These are phyloP conservation scores for Auriculariales sp. DNA, from an alignment of 768 basidiomycete species.

Conservation along the genomic window DNA sequence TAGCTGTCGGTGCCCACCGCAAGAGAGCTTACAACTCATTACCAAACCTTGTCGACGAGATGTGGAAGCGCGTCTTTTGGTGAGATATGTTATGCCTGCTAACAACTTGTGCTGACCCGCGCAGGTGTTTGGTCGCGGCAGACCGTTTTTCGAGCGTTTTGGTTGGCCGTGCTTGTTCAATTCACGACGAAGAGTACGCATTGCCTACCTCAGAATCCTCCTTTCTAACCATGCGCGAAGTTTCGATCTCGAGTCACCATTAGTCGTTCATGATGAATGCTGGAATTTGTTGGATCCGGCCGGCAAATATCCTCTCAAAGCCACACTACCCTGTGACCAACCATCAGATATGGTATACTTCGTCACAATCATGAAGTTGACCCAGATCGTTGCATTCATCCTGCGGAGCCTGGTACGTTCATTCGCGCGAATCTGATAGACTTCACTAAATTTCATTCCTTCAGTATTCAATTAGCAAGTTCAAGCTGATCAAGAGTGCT, in stretches of 20 bases:
- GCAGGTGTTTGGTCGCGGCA: constrained; percentile 8
- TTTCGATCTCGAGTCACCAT: constrained; percentile 55
- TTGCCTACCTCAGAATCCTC: constrained; percentile 13
- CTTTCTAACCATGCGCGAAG: constrained; percentile 23
- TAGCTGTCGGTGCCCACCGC: constrained; percentile 63
- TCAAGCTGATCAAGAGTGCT: constrained; percentile 35
- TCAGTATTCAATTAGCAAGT: constrained; percentile 64
- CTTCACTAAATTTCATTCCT: no score
- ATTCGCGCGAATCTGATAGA: neutral
- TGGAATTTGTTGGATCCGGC: constrained; percentile 54
- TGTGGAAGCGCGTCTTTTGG: constrained; percentile 47
- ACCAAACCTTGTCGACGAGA: constrained; percentile 41
- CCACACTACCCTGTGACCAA: constrained; percentile 45
- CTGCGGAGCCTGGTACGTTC: constrained; percentile 41
- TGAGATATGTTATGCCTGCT: no score
- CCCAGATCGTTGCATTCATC: constrained; percentile 44
- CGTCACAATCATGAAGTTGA: constrained; percentile 37
- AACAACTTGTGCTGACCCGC: constrained; percentile 3
- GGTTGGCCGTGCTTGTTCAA: constrained; percentile 53
- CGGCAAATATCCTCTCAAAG: constrained; percentile 34
- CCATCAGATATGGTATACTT: constrained; percentile 44
- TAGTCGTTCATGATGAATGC: constrained; percentile 72
- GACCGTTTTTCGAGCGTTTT: constrained; percentile 21
- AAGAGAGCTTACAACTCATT: constrained; percentile 18
- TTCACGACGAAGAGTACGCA: constrained; percentile 71